These are phyloP conservation scores for Solioccasus polychromus DNA, from an alignment of 768 basidiomycete species.

Conservation along the genomic window DNA sequence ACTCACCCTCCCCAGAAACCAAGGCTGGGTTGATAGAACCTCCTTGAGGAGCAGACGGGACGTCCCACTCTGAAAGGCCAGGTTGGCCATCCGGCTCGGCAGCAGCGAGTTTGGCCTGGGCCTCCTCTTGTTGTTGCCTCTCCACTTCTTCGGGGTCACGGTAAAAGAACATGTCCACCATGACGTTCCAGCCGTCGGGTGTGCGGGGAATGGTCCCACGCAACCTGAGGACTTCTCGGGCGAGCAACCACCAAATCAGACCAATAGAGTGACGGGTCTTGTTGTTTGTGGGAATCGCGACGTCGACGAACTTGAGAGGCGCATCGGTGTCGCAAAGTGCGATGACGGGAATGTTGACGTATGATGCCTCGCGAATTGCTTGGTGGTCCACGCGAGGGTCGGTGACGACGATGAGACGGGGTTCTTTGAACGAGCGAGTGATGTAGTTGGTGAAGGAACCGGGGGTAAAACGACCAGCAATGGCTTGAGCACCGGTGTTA, in stretches of 20 bases:
- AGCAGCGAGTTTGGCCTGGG: slow-evolving; percentile 71
- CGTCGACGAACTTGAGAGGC: slow-evolving; percentile 94
- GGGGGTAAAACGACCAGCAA: slow-evolving; percentile 98
- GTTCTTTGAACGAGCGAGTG: slow-evolving; percentile 99
- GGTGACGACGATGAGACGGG: slow-evolving; percentile 95
- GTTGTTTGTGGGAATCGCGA: slow-evolving; percentile 99
- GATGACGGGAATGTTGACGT: slow-evolving; percentile 99
- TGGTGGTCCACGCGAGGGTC: slow-evolving; percentile 99
- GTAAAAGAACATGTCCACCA: slow-evolving; percentile 99
- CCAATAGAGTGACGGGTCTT: slow-evolving; percentile 97
- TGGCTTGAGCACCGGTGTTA: slow-evolving; percentile 97
- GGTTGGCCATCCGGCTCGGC: slow-evolving; percentile 57
- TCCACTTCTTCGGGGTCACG: slow-evolving; percentile 99
- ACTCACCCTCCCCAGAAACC: slow-evolving; percentile 57
- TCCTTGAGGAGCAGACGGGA: slow-evolving; percentile 59
- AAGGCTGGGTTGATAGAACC: slow-evolving; percentile 78
- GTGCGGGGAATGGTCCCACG: slow-evolving; percentile 92
- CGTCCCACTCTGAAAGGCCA: slow-evolving; percentile 69
- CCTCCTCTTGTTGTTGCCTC: slow-evolving; percentile 94
- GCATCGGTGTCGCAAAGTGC: slow-evolving; percentile 99
- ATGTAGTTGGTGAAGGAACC: slow-evolving; percentile 99
- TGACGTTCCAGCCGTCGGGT: slow-evolving; percentile 92
- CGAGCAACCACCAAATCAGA: slow-evolving; percentile 96
- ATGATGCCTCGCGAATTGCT: slow-evolving; percentile 99
- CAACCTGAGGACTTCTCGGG: slow-evolving; percentile 94